phyloP scores from a whole-genome alignment of 306 rosid genomes.

The Abrus pulchellus region DNA sequence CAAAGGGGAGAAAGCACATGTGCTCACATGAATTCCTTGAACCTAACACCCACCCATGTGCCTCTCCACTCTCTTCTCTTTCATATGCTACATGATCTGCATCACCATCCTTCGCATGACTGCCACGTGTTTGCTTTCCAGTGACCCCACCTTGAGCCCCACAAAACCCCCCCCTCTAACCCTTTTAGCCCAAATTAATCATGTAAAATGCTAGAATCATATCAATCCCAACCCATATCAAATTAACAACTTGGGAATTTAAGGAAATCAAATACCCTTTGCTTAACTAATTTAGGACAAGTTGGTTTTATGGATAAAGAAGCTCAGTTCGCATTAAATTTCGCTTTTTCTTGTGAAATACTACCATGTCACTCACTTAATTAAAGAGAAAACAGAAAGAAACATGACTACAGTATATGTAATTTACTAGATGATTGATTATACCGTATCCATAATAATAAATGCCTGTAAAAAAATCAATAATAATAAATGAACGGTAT shows the following conservation, averaged over 20 bases:
- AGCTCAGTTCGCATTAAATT: neutral
- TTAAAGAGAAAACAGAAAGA: conserved; percentile 1
- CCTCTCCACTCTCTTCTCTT: conserved; percentile 65
- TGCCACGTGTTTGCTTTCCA: conserved; percentile 63
- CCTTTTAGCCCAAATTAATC: conserved; percentile 46
- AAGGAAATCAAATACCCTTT: conserved; percentile 31
- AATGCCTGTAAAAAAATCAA: conserved; percentile 28
- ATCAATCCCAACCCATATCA: conserved; percentile 18
- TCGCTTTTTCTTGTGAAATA: neutral
- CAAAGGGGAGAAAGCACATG: conserved; percentile 74
- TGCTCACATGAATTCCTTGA: conserved; percentile 95
- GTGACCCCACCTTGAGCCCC: conserved; percentile 90
- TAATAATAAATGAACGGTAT: neutral
- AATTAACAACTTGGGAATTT: conserved; percentile 41
- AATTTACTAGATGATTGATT: conserved; percentile 29
- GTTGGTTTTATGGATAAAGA: conserved; percentile 31
- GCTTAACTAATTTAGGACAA: conserved; percentile 40
- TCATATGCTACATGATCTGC: conserved; percentile 59
- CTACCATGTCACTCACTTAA: conserved; percentile 19
- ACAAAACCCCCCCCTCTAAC: conserved; percentile 46
- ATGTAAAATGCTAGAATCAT: conserved; percentile 32
- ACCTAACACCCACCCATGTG: conserved; percentile 95
- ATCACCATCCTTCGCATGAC: conserved; percentile 66
- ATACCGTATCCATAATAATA: neutral
- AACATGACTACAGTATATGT: conserved; percentile 12